Conservation (phyloP, 2,329 filamentous ascomycete genomes). For the Pseudogymnoascus sp. region DNA sequence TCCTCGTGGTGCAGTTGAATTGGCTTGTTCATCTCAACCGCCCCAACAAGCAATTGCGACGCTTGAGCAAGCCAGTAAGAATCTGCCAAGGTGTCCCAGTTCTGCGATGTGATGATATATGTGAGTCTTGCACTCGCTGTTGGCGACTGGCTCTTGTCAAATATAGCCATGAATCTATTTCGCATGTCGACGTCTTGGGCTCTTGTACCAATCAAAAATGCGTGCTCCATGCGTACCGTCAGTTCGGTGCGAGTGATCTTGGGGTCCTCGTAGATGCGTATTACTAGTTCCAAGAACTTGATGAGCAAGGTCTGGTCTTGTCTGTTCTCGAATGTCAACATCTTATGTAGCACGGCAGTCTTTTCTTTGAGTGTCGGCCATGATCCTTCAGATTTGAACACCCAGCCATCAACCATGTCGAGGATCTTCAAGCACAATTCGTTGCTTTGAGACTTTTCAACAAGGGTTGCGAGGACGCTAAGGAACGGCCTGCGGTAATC, state of each 20-base stretch:
- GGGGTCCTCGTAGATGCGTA: slow-evolving; percentile 95
- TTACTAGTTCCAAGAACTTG: slow-evolving; percentile 91
- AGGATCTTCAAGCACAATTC: slow-evolving; percentile 87
- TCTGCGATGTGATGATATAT: slow-evolving; percentile 85
- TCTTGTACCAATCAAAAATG: slow-evolving; percentile 90
- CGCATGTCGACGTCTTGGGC: slow-evolving; percentile 95
- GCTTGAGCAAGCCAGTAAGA: slow-evolving; percentile 97
- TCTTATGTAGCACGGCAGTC: slow-evolving; percentile 97
- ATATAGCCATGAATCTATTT: slow-evolving; percentile 92
- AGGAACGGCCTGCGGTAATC: slow-evolving; percentile 90
- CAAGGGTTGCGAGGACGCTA: slow-evolving; percentile 86
- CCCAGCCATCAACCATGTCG: slow-evolving; percentile 89
- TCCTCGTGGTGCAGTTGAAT: slow-evolving; percentile 77
- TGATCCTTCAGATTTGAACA: slow-evolving; percentile 89
- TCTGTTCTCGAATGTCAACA: slow-evolving; percentile 89
- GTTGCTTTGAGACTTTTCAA: slow-evolving; percentile 87
- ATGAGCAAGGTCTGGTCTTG: slow-evolving; percentile 76
- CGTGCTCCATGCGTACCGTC: slow-evolving; percentile 94
- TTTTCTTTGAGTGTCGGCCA: slow-evolving; percentile 98
- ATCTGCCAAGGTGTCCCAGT: slow-evolving; percentile 92
- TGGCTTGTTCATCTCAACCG: slow-evolving; percentile 74
- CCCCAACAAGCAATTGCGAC: slow-evolving; percentile 84
- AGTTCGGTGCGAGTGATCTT: slow-evolving; percentile 93
- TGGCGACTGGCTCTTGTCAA: slow-evolving; percentile 89
- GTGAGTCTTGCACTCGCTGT: slow-evolving; percentile 81